Percentiles rank a stretch among this genome's conserved stretches.
Evolutionary conservation across 1,139 yeast species (phyloP).

Genomic region (Scheffersomyces segobiensis): DNA sequence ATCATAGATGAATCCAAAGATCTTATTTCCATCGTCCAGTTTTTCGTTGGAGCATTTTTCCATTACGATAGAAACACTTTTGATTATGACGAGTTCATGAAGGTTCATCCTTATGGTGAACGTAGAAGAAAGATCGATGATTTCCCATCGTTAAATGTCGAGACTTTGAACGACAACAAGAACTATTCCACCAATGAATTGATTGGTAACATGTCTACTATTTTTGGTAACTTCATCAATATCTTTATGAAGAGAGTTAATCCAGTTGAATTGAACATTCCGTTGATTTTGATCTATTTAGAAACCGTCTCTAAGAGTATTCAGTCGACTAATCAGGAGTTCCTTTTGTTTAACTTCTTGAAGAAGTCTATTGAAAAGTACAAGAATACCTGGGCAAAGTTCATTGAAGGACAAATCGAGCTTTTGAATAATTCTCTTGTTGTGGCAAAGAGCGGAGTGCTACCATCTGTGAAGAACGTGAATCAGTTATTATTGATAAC

Average conservation of each 20-base stretch:
- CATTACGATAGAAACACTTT: conserved; percentile 54
- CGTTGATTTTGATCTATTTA: conserved; percentile 39
- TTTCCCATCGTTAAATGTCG: conserved; percentile 17
- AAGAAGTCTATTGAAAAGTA: conserved; percentile 55
- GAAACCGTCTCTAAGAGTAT: conserved; percentile 41
- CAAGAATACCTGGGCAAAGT: conserved; percentile 58
- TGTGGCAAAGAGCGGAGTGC: conserved; percentile 42
- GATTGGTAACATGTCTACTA: conserved; percentile 48
- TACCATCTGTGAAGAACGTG: conserved; percentile 35
- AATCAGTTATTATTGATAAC: conserved; percentile 35
- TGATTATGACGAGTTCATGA: conserved; percentile 51
- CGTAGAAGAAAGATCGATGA: conserved; percentile 30
- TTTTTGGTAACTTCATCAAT: conserved; percentile 54
- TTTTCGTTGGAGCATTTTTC: conserved; percentile 63
- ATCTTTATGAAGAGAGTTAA: conserved; percentile 36
- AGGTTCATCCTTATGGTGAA: conserved; percentile 36
- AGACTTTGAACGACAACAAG: conserved; percentile 12
- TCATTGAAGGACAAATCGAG: conserved; percentile 55
- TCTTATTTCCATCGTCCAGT: conserved; percentile 54
- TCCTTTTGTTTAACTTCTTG: conserved; percentile 50
- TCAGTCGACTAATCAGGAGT: conserved; percentile 64
- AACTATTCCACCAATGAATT: conserved; percentile 54
- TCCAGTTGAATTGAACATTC: conserved; percentile 39
- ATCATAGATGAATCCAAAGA: conserved; percentile 37
- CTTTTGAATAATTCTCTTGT: conserved; percentile 51